Conservation (phyloP, 306 rosid species). For the Vigna unguiculata region DNA sequence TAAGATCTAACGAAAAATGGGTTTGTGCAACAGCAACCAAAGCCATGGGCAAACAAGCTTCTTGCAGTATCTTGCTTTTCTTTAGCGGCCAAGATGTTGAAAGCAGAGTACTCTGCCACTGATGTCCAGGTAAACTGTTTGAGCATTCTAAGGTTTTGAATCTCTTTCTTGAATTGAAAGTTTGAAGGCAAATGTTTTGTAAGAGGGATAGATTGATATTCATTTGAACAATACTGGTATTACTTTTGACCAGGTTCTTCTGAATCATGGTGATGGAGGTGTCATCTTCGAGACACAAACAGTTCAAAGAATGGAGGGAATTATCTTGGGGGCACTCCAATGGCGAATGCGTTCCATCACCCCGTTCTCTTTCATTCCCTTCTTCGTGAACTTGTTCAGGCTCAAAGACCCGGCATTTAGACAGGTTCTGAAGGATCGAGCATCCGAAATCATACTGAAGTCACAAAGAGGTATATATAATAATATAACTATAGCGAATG, state of each 20-base stretch:
- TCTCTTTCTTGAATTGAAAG: neutral
- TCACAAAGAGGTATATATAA: constrained; percentile 70
- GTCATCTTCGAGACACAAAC: constrained; percentile 80
- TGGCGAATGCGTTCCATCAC: constrained; percentile 98
- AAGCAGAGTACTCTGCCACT: constrained; percentile 59
- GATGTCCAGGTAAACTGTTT: constrained; percentile 66
- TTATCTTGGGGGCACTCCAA: constrained; percentile 77
- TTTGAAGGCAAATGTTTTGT: neutral
- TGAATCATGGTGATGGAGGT: constrained; percentile 67
- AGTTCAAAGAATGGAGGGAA: constrained; percentile 78
- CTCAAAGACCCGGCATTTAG: constrained; percentile 62
- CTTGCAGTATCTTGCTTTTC: constrained; percentile 83
- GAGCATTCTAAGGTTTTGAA: neutral
- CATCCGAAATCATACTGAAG: constrained; percentile 72
- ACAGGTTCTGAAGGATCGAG: constrained; percentile 76
- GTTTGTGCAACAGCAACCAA: constrained; percentile 63
- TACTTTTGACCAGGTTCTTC: constrained; percentile 26
- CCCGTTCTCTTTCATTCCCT: constrained; percentile 82
- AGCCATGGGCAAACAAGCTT: constrained; percentile 85
- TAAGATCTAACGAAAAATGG: constrained; percentile 51
- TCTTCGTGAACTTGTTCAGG: constrained; percentile 61
- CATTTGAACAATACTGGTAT: neutral
- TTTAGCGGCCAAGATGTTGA: constrained; percentile 84
- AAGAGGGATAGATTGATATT: constrained; percentile 16
- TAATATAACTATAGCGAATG: neutral